Conservation (phyloP, 768 basidiomycete genomes). For the Cystofilobasidium capitatum region DNA sequence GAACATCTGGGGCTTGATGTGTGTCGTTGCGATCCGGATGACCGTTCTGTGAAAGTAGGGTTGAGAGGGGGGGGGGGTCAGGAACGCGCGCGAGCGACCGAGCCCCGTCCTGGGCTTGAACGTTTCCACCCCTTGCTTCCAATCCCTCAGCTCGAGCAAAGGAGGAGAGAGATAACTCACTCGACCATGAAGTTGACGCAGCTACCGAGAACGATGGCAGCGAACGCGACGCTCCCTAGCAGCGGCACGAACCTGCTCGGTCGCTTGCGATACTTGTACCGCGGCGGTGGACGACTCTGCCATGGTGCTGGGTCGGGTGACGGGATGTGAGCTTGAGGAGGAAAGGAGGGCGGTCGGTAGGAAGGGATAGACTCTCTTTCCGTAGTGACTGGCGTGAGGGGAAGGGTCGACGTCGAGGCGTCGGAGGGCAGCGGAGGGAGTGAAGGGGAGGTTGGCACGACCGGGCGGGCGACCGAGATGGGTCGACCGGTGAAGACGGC, state of each 20-base stretch:
- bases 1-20: constrained; percentile 16
- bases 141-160: no score
- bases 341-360: constrained; percentile 6
- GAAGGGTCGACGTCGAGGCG: no score
- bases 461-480: background rate
- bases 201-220: constrained; percentile 5
- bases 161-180: no score
- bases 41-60: background rate
- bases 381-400: background rate
- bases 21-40: constrained; percentile 6
- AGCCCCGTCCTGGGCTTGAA: no score
- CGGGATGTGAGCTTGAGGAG: background rate
- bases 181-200: constrained; percentile 10
- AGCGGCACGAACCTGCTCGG: constrained; percentile 3
- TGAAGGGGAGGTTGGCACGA: background rate
- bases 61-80: background rate
- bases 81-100: no score
- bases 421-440: background rate
- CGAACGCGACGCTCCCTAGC: background rate
- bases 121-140: no score
- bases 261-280: constrained; percentile 4
- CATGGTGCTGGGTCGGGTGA: background rate
- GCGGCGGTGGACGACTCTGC: constrained; percentile 3
- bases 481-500: constrained; percentile 10
- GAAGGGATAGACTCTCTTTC: background rate